Evolutionary conservation across 257 asterid species (phyloP).

Genomic region (Coffea eugenioides): DNA sequence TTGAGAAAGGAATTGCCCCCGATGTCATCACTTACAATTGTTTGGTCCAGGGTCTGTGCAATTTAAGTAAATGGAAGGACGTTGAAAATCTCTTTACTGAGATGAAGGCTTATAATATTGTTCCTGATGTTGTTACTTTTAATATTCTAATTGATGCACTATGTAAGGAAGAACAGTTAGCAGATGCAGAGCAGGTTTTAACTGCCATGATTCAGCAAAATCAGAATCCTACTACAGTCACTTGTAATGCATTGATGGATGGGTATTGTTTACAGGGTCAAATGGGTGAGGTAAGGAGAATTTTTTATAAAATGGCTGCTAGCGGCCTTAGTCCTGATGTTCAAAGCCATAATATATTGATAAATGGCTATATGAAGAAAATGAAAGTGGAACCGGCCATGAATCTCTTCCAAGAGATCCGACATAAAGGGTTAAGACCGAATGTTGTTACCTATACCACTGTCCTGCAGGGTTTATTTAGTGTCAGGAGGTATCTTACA

Average conservation of each 20-base stretch:
- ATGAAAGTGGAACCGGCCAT: background rate
- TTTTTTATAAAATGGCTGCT: constrained; percentile 17
- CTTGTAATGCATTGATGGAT: constrained; percentile 19
- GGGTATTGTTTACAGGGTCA: constrained; percentile 25
- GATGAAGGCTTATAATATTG: background rate
- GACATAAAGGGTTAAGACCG: too few species aligned
- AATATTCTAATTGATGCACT: constrained; percentile 14
- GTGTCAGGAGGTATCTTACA: too few species aligned
- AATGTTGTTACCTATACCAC: too few species aligned
- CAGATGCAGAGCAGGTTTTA: constrained; percentile 21
- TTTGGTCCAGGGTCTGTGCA: constrained; percentile 14
- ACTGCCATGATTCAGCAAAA: constrained; percentile 9
- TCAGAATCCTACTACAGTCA: constrained; percentile 7
- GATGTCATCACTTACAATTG: constrained; percentile 15
- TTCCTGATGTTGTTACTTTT: constrained; percentile 13
- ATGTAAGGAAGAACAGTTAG: constrained; percentile 23
- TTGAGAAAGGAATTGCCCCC: constrained; percentile 13
- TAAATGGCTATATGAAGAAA: constrained; percentile 27
- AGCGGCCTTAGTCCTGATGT: constrained; percentile 4
- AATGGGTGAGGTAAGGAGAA: constrained; percentile 19
- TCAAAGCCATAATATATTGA: constrained; percentile 19
- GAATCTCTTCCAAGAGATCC: too few species aligned
- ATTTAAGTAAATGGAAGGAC: background rate
- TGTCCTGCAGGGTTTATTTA: too few species aligned
- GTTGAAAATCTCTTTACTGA: background rate